Percentiles rank a stretch among this genome's conserved stretches.
Evolutionary conservation across 192 early-diverging fungal genomes (phyloP).

Genomic region (Coemansia sp.): DNA sequence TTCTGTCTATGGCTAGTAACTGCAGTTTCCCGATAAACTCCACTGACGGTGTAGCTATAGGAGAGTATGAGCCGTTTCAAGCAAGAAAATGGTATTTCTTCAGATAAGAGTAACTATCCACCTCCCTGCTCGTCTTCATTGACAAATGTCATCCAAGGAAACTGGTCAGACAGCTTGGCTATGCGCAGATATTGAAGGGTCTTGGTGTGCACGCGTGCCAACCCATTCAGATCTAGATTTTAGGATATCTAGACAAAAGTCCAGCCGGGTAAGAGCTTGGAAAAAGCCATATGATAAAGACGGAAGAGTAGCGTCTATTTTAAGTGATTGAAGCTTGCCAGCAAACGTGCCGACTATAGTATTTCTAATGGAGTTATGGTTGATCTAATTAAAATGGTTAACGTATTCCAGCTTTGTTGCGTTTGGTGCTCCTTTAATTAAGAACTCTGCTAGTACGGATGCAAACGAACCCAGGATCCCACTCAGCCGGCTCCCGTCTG

Average conservation of each 20-base stretch:
- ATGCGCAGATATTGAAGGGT: neutral
- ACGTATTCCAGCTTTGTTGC: neutral
- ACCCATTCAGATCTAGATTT: neutral
- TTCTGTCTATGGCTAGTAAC: neutral
- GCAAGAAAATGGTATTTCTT: neutral
- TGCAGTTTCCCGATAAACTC: neutral
- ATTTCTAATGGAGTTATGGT: neutral
- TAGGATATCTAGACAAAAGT: neutral
- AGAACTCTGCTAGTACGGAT: neutral
- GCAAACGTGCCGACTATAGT: neutral
- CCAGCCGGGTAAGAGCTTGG: neutral
- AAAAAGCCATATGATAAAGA: neutral
- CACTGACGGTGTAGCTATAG: neutral
- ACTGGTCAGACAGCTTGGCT: neutral
- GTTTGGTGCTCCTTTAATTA: neutral
- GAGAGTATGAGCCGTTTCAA: neutral
- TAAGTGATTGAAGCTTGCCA: neutral
- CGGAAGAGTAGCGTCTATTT: neutral
- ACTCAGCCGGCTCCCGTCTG: neutral
- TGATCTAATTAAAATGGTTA: neutral
- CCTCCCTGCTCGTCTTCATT: neutral
- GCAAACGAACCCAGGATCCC: neutral
- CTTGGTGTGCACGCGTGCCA: neutral
- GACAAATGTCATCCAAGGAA: neutral
- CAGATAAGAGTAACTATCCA: neutral